These are phyloP conservation scores for Centella asiatica DNA, from an alignment of 129 eudicot genomes.

Conservation along the genomic window DNA sequence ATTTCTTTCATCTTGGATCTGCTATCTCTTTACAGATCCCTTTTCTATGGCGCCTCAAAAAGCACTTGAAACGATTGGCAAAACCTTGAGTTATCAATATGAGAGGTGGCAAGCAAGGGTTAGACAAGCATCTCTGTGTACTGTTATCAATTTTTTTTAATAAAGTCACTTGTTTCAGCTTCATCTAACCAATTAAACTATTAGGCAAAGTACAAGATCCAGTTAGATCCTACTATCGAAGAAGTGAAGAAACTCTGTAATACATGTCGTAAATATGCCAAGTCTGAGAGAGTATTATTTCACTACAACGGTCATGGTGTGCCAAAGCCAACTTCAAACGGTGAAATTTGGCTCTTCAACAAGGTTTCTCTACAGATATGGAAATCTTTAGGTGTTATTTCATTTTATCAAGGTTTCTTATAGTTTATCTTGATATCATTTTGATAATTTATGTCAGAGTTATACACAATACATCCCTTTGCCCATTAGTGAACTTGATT, in stretches of 20 bases:
- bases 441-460: conserved; percentile 44
- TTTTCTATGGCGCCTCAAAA: conserved; percentile 88
- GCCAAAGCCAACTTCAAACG: conserved; percentile 90
- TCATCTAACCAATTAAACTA: conserved; percentile 11
- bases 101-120: conserved; percentile 99
- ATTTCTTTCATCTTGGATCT: neutral
- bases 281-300: conserved; percentile 87
- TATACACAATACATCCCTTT: conserved; percentile 96
- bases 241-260: conserved; percentile 95
- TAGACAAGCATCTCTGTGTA: conserved; percentile 16
- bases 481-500: conserved; percentile 79
- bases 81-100: conserved; percentile 69
- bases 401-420: neutral
- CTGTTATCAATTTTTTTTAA: neutral
- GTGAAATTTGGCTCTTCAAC: conserved; percentile 97
- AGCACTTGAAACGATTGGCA: conserved; percentile 89
- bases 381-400: neutral
- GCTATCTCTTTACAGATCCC: conserved; percentile 74
- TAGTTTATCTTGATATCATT: conserved; percentile 12
- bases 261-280: conserved; percentile 87
- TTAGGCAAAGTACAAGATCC: conserved; percentile 87
- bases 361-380: conserved; percentile 36
- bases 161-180: neutral
- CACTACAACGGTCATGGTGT: conserved; percentile 99
- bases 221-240: conserved; percentile 87